Evolutionary conservation across 352 stramenopile species (phyloP).

Genomic region (Pythium oligandrum): DNA sequence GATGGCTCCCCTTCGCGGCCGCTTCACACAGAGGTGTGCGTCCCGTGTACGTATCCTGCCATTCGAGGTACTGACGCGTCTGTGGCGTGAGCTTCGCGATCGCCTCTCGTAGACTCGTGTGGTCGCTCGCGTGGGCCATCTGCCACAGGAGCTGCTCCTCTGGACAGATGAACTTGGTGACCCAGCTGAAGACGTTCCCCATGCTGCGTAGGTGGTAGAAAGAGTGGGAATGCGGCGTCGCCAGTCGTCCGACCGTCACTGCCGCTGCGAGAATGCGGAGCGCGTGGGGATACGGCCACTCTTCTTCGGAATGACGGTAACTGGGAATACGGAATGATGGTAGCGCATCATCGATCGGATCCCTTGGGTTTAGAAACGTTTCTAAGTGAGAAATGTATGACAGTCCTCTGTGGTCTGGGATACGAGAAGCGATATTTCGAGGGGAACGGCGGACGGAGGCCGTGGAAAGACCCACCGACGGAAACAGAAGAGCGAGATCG

Average conservation of each 20-base stretch:
- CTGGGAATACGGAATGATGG: constrained; percentile 6
- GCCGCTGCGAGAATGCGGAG: too few species aligned
- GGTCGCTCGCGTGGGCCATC: constrained; percentile 16
- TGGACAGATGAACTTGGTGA: constrained; percentile 17
- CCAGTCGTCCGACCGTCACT: too few species aligned
- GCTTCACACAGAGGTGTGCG: constrained; percentile 24
- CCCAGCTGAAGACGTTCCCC: constrained; percentile 20
- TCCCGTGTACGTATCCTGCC: constrained; percentile 18
- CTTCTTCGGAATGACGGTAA: constrained; percentile 8
- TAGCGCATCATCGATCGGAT: neutral
- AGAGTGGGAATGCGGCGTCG: too few species aligned
- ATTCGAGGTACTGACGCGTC: constrained; percentile 21
- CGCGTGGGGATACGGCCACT: too few species aligned
- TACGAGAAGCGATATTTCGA: too few species aligned
- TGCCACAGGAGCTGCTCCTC: constrained; percentile 25
- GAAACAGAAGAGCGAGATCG: too few species aligned
- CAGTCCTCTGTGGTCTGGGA: too few species aligned
- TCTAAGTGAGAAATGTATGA: too few species aligned
- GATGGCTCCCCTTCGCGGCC: constrained; percentile 13
- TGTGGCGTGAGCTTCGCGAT: constrained; percentile 14
- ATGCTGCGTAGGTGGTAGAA: constrained; percentile 10
- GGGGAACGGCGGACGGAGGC: too few species aligned
- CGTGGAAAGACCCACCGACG: too few species aligned
- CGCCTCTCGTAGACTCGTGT: constrained; percentile 7
- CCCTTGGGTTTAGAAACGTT: too few species aligned